Conservation (phyloP, 1,284 basidiomycete species). For the Coniophora puteana region DNA sequence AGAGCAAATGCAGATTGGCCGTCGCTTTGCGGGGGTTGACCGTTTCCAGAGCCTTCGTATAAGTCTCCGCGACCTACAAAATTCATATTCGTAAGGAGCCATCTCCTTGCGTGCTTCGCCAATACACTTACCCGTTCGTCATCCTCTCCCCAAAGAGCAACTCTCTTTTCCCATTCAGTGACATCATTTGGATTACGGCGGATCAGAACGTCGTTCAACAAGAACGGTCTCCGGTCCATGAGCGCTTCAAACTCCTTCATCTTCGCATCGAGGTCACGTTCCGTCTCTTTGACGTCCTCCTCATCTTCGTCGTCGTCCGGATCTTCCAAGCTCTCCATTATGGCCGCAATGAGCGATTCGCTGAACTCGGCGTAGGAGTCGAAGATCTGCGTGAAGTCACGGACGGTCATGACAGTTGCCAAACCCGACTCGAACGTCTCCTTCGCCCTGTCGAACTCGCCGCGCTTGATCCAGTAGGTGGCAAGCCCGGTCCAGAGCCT, state of each 20-base stretch:
- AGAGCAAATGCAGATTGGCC: conserved; percentile 87
- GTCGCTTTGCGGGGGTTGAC: conserved; percentile 90
- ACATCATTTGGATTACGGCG: conserved; percentile 97
- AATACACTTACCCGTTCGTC: conserved; percentile 73
- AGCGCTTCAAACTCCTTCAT: conserved; percentile 95
- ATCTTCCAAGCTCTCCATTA: conserved; percentile 84
- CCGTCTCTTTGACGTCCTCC: conserved; percentile 75
- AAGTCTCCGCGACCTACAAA: conserved; percentile 84
- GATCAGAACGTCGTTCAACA: conserved; percentile 94
- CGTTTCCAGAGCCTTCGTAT: conserved; percentile 85
- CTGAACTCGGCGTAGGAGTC: conserved; percentile 96
- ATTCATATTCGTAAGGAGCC: conserved; percentile 2
- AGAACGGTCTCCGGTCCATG: conserved; percentile 94
- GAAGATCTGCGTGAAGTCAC: conserved; percentile 98
- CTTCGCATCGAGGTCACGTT: conserved; percentile 81
- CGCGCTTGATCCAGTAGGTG: conserved; percentile 98
- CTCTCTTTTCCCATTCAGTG: conserved; percentile 98
- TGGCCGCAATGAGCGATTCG: conserved; percentile 85
- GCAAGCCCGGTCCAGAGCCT: conserved; percentile 95
- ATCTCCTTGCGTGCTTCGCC: conserved; percentile 5
- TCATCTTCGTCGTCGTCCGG: conserved; percentile 73
- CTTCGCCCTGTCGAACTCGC: conserved; percentile 88
- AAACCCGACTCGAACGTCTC: conserved; percentile 89
- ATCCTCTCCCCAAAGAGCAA: conserved; percentile 91
- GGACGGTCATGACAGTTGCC: conserved; percentile 83